Conservation (phyloP, 495 filamentous ascomycete genomes). For the Pyronema omphalodes region DNA sequence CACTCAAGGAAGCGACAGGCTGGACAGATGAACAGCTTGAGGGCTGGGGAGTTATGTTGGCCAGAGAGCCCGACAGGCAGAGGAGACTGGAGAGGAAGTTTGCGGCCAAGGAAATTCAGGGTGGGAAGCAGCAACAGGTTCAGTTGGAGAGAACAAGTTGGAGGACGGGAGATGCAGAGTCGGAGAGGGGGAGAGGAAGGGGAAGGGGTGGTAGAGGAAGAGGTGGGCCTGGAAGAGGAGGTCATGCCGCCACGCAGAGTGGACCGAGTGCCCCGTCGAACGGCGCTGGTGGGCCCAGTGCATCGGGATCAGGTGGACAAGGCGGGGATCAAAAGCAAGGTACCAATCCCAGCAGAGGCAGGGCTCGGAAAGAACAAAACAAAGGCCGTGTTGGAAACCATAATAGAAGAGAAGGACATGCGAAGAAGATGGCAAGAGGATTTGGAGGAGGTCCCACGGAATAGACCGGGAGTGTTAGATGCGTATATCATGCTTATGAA, state of each 20-base stretch:
- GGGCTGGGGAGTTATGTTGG: constrained; percentile 78
- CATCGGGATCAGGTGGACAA: constrained; percentile 35
- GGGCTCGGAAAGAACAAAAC: constrained; percentile 45
- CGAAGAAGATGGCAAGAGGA: constrained; percentile 43
- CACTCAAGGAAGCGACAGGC: constrained; percentile 56
- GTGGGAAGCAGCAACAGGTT: constrained; percentile 2
- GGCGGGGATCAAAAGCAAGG: constrained; percentile 37
- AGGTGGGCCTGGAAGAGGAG: constrained; percentile 30
- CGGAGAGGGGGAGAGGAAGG: constrained; percentile 26
- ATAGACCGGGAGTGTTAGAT: too few relatives aligned
- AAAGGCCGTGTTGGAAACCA: constrained; percentile 46
- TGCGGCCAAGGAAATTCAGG: constrained; percentile 24
- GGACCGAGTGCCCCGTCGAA: constrained; percentile 1
- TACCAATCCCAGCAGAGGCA: constrained; percentile 24
- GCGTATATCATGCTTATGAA: too few relatives aligned
- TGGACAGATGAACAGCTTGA: constrained; percentile 92
- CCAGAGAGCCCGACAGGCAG: constrained; percentile 46
- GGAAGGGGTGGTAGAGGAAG: constrained; percentile 29
- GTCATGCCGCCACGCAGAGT: too few relatives aligned
- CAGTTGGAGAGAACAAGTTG: constrained; percentile 14
- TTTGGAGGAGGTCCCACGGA: constrained; percentile 19
- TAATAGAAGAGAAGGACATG: constrained; percentile 49
- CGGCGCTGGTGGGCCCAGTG: constrained; percentile 31
- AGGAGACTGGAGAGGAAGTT: constrained; percentile 48
- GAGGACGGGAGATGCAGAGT: constrained; percentile 27